Conservation (phyloP, 805 yeast genomes). For the Ogataea allantospora region DNA sequence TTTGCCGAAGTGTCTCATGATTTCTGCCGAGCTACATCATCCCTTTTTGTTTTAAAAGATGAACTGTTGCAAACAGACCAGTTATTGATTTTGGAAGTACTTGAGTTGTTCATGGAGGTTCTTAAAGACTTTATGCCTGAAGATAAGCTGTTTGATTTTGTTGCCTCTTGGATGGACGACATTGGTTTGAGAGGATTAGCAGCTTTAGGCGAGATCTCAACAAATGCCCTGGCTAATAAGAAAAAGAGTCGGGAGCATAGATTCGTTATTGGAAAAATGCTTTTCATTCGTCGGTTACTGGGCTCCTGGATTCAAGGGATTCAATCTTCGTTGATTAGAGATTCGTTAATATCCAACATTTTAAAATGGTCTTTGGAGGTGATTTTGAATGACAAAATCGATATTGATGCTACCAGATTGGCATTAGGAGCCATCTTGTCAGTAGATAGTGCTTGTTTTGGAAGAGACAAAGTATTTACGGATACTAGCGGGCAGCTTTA, state of each 20-base stretch:
- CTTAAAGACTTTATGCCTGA: slow-evolving; percentile 41
- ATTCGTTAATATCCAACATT: slow-evolving; percentile 43
- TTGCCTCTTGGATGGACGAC: slow-evolving; percentile 47
- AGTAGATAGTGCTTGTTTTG: slow-evolving; percentile 36
- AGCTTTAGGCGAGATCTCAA: slow-evolving; percentile 33
- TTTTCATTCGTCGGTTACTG: slow-evolving; percentile 57
- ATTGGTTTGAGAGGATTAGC: slow-evolving; percentile 59
- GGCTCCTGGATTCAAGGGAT: slow-evolving; percentile 37
- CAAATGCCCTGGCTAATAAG: slow-evolving; percentile 31
- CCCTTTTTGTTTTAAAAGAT: slow-evolving; percentile 47
- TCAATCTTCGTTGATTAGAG: slow-evolving; percentile 27
- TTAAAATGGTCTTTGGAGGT: slow-evolving; percentile 61
- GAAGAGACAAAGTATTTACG: slow-evolving; percentile 22
- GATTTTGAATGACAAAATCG: slow-evolving; percentile 45
- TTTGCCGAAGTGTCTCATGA: slow-evolving; percentile 25
- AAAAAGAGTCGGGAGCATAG: slow-evolving; percentile 52
- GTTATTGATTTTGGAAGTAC: slow-evolving; percentile 55
- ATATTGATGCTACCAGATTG: slow-evolving; percentile 59
- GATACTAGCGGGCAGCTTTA: slow-evolving; percentile 37
- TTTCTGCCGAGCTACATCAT: slow-evolving; percentile 35
- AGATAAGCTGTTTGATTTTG: slow-evolving; percentile 39
- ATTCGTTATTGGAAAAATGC: slow-evolving; percentile 54
- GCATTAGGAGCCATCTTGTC: slow-evolving; percentile 59
- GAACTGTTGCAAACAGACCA: slow-evolving; percentile 58
- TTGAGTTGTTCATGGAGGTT: slow-evolving; percentile 52